These are phyloP conservation scores for Bacterosira constricta DNA, from an alignment of 108 stramenopile species.

Conservation along the genomic window DNA sequence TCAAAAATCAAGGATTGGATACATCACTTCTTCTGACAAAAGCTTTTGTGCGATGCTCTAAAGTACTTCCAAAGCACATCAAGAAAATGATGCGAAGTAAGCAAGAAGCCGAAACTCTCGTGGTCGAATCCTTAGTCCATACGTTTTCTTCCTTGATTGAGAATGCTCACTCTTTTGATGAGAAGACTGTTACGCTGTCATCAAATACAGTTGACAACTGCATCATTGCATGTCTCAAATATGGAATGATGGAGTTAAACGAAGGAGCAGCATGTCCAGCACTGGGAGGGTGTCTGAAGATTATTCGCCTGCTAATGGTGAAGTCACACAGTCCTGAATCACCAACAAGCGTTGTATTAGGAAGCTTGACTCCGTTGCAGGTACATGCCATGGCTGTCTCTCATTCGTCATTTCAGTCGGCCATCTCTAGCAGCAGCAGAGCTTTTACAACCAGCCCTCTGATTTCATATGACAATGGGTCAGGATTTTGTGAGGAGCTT, in stretches of 20 bases:
- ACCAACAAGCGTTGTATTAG: neutral
- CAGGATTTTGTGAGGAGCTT: conserved; percentile 19
- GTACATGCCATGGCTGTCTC: conserved; percentile 49
- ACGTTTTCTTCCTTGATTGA: conserved; percentile 13
- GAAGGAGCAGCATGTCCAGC: conserved; percentile 6
- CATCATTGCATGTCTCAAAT: conserved; percentile 47
- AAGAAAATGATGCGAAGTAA: conserved; percentile 24
- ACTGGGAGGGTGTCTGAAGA: conserved; percentile 42
- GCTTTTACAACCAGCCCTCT: neutral
- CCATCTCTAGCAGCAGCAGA: conserved; percentile 3
- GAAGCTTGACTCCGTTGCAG: conserved; percentile 27
- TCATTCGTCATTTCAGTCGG: conserved; percentile 43
- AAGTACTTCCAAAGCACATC: conserved; percentile 26
- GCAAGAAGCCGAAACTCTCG: neutral
- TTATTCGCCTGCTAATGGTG: conserved; percentile 21
- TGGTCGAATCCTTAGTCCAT: conserved; percentile 7
- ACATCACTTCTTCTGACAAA: conserved; percentile 11
- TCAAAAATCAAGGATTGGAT: neutral
- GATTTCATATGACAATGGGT: neutral
- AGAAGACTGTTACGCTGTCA: neutral
- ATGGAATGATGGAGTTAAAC: conserved; percentile 36
- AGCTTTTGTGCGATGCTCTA: conserved; percentile 37
- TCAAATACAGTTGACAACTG: conserved; percentile 19
- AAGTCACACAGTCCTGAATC: neutral
- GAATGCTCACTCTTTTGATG: conserved; percentile 11